Base-by-base conservation (phyloP, 768 basidiomycete species). In the Tricholomella constricta region DNA sequence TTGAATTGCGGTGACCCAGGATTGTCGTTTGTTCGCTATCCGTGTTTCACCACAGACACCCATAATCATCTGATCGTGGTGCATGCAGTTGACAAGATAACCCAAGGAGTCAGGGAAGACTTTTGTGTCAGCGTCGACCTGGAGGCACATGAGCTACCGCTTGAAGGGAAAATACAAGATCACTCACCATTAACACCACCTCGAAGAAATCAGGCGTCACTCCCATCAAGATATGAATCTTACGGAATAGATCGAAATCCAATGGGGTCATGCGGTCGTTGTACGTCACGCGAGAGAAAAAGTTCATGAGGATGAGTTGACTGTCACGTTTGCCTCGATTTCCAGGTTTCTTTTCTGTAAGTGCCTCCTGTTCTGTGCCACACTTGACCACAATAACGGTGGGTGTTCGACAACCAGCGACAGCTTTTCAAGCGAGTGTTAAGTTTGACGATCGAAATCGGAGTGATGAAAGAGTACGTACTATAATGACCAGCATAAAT, bases 401-500 rank as follows among this genome's bases (percentile, higher is more conserved):
- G 2, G 96, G 96, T 6, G 97, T 98, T 32, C 94, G 88, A 62
- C 89, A 88, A 45, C 94, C 94, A 42, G 87, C 86, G 58, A 89
- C 82, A 57, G 86, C 89, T 88, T 49, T n/a, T 53, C 46, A 15
- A 48, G 42, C 35, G 37, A 45, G 52, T 56, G 32, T 48, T 55
- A 32, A 51, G 49, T 23, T n/a, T 20, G 29, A 23, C n/a, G 22
- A 8, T 45, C 29, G 20, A 29, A 26, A 31, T 11, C 51, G 38
- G 25, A 42, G 23, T 22, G 31, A 23, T 4, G 8, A 14, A 57
- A 32, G 43, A 48, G 32, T 27, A 82, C 93, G 67, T 69, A 95
- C 94, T 91, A 71, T 98, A 98, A 76, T 99, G 96, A n/a, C 97
- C 97, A 46, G 97, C 97, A 76, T 99, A 98, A 17, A 98, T 91